Conservation (phyloP, 805 yeast genomes). For the Metschnikowia henanensis region DNA sequence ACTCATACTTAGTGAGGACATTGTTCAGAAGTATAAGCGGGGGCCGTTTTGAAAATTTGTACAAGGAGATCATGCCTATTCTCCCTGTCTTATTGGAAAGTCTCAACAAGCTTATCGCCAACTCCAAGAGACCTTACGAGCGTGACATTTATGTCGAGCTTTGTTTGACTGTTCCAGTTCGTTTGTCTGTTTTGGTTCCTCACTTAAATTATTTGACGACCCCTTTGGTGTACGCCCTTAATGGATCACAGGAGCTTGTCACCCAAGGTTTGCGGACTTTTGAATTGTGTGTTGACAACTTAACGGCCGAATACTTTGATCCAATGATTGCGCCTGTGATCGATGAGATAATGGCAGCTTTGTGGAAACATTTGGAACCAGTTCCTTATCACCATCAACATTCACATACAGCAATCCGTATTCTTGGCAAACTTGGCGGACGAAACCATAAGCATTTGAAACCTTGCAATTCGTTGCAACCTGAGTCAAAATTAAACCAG, state of each 20-base stretch:
- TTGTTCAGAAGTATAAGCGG: constrained; percentile 95
- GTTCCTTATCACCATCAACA: constrained; percentile 94
- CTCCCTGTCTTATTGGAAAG: constrained; percentile 85
- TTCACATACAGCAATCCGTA: constrained; percentile 90
- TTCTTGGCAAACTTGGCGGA: constrained; percentile 95
- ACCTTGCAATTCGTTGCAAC: constrained; percentile 66
- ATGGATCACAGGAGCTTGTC: constrained; percentile 87
- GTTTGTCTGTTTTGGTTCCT: constrained; percentile 91
- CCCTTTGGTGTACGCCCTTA: constrained; percentile 88
- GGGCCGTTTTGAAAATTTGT: constrained; percentile 89
- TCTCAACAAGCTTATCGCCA: constrained; percentile 75
- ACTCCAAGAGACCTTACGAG: constrained; percentile 86
- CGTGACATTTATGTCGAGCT: constrained; percentile 93
- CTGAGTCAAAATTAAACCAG: constrained; percentile 58
- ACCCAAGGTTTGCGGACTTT: constrained; percentile 93
- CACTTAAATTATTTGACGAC: constrained; percentile 85
- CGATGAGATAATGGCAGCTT: constrained; percentile 89
- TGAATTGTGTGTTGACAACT: constrained; percentile 92
- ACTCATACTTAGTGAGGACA: constrained; percentile 84
- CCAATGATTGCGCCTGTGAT: constrained; percentile 97
- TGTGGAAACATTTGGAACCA: constrained; percentile 90
- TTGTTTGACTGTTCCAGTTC: constrained; percentile 93
- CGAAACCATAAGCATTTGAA: constrained; percentile 84
- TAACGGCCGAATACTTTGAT: constrained; percentile 95
- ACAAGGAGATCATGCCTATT: constrained; percentile 90